Evolutionary conservation across 345 rosid species (phyloP).

Genomic region (Rhodamnia rubescens): DNA sequence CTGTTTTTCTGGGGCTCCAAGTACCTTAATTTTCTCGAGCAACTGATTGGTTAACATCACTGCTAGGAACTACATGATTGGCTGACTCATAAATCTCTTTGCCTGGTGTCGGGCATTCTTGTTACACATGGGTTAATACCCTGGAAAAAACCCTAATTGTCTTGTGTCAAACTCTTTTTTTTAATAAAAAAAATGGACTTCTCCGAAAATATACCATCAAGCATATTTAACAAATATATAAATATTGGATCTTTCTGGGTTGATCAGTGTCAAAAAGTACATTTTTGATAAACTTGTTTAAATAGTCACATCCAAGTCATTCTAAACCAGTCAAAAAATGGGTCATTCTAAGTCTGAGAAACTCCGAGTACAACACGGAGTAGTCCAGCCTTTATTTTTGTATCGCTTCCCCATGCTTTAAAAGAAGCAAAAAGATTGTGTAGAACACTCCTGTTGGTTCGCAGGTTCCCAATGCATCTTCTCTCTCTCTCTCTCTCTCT

Average conservation of each 20-base stretch:
- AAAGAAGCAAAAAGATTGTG: background rate
- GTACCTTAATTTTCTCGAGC: slow-evolving; percentile 90
- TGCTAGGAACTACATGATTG: slow-evolving; percentile 56
- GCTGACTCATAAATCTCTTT: slow-evolving; percentile 13
- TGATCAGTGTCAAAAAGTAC: background rate
- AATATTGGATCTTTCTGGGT: background rate
- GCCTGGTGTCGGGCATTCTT: slow-evolving; percentile 36
- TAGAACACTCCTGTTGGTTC: slow-evolving; percentile 36
- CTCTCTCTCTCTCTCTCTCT: slow-evolving; percentile 5
- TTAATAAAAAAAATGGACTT: background rate
- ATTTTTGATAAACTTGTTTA: background rate
- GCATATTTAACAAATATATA: background rate
- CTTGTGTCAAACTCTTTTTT: background rate
- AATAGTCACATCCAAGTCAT: background rate
- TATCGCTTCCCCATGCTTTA: background rate
- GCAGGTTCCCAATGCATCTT: slow-evolving; percentile 23
- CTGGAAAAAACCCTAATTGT: background rate
- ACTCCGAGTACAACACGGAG: slow-evolving; percentile 31
- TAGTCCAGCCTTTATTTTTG: slow-evolving; percentile 30
- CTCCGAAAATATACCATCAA: background rate
- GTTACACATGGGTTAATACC: slow-evolving; percentile 27
- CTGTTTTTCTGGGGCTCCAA: slow-evolving; percentile 3
- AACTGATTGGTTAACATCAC: slow-evolving; percentile 57
- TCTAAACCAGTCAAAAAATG: background rate
- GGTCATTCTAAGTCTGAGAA: slow-evolving; percentile 3